Conservation (phyloP, 1,139 yeast genomes). For the Hemisphaericaspora lyxosophila region DNA sequence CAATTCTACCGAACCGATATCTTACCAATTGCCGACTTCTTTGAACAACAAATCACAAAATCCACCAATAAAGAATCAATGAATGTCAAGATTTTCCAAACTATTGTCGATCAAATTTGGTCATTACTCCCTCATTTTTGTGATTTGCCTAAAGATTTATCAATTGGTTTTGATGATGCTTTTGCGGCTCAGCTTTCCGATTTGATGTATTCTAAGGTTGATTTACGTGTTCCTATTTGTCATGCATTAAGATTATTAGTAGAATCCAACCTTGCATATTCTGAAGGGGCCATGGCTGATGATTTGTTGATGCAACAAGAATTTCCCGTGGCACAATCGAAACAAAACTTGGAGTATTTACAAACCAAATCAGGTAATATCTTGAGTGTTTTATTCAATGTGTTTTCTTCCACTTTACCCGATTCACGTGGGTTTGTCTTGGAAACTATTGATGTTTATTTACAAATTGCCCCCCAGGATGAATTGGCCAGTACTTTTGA, state of each 20-base stretch:
- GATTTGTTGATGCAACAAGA: conserved; percentile 60
- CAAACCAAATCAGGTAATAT: conserved; percentile 69
- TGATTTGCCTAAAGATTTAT: conserved; percentile 78
- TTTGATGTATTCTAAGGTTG: conserved; percentile 70
- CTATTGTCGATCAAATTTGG: conserved; percentile 91
- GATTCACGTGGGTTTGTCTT: conserved; percentile 81
- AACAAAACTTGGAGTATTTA: conserved; percentile 58
- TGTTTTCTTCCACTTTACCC: conserved; percentile 81
- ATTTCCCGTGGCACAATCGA: conserved; percentile 59
- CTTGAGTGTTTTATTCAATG: conserved; percentile 85
- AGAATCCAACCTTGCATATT: conserved; percentile 68
- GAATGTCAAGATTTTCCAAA: conserved; percentile 72
- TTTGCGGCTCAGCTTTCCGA: conserved; percentile 81
- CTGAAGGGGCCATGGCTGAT: conserved; percentile 57
- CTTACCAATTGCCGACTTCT: conserved; percentile 65
- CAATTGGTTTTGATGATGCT: conserved; percentile 60
- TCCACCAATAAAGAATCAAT: conserved; percentile 54
- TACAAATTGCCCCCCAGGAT: conserved; percentile 64
- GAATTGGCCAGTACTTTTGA: conserved; percentile 78
- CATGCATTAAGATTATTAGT: conserved; percentile 77
- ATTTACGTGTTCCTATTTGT: conserved; percentile 75
- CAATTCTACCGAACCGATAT: conserved; percentile 61
- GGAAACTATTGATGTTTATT: conserved; percentile 80
- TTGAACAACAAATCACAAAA: conserved; percentile 47
- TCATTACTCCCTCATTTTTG: conserved; percentile 86